Base-by-base conservation (phyloP, 2,329 filamentous ascomycete genomes). In the Aspergillus latus region DNA sequence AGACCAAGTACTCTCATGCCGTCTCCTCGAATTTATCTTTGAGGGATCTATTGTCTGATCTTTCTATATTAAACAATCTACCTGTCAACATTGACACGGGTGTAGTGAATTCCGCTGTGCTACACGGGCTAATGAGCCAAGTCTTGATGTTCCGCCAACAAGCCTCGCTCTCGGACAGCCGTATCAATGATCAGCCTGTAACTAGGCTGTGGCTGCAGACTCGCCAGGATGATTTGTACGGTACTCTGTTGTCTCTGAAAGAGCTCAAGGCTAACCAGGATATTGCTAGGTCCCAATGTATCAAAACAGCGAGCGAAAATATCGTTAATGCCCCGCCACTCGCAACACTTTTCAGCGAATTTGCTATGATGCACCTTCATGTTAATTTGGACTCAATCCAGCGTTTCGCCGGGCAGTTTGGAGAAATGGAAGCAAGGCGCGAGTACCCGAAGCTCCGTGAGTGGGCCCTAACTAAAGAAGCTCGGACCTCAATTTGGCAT, bases 361-460 rank as follows among this genome's bases (percentile, higher is more conserved):
- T 49, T 48, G 34, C 52, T 4, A 15, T 43, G 44, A 49, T 54
- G 52, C 46, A 54, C 10, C 36, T 54, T 3, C 36, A 54, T 21
- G 39, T 43, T 16, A 54, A 49, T 21, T 47, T 49, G 5, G 52
- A 54, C 37, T 43, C 45, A 2, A 34, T 54, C 11, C 44, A 49
- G 52, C 52, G 52, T 3, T 54, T 54, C 34, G 52, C 52, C 4
- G 52, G 52, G 21, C 52, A 54, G 9, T 54, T 54, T 34, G 52
- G 52, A 21, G 52, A 54, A 16, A 9, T 34, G 6, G 52, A 54
- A 21, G 52, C 52, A 7, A 36, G 52, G n/a, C 26, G 46, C 9
- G 52, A 54, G 37, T 54, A 54, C n/a, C 52, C 52, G 15, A 39
- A 28, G 15, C 36, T 49, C 4, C 44, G 52, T 4, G 52, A 49